A percentile compares a stretch with the other conserved stretches of the same genome.
Evolutionary conservation across 2,329 filamentous ascomycete species (phyloP).

Genomic region (Geosmithia putterillii): DNA sequence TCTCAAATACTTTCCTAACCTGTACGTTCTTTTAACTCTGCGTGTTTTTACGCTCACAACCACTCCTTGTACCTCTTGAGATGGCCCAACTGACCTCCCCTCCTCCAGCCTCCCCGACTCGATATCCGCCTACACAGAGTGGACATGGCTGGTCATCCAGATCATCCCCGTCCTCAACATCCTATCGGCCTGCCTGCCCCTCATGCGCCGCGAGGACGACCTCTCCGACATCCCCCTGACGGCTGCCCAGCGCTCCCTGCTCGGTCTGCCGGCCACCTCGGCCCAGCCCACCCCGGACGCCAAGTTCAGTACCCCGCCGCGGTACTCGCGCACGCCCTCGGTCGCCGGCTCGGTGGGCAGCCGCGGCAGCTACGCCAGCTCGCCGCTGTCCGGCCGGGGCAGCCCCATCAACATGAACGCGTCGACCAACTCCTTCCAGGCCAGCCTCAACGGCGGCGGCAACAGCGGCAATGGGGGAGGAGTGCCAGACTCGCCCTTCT

Average conservation of each 20-base stretch:
- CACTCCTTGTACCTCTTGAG: neutral
- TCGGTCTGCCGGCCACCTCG: constrained; percentile 63
- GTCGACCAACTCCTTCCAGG: too few species aligned
- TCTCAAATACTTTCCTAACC: constrained; percentile 18
- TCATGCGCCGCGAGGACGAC: constrained; percentile 61
- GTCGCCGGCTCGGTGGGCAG: constrained; percentile 49
- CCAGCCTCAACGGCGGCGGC: too few species aligned
- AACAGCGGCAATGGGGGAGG: too few species aligned
- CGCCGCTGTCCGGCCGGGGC: constrained; percentile 43
- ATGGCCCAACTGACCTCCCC: neutral
- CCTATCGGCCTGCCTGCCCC: constrained; percentile 54
- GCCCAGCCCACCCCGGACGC: constrained; percentile 54
- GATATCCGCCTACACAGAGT: constrained; percentile 20
- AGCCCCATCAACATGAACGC: too few species aligned
- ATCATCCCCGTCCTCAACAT: constrained; percentile 60
- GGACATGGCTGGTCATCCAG: constrained; percentile 35
- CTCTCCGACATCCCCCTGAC: constrained; percentile 85
- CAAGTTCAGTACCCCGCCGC: constrained; percentile 69
- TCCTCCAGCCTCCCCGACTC: constrained; percentile 1
- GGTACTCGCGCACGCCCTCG: constrained; percentile 67
- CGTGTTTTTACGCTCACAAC: too few species aligned
- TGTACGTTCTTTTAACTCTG: constrained; percentile 1
- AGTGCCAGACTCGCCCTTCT: constrained; percentile 36
- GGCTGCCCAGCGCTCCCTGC: constrained; percentile 57
- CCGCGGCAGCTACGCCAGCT: constrained; percentile 42